Evolutionary conservation across 192 early-diverging fungal species (phyloP).

Genomic region (Coemansia sp.): DNA sequence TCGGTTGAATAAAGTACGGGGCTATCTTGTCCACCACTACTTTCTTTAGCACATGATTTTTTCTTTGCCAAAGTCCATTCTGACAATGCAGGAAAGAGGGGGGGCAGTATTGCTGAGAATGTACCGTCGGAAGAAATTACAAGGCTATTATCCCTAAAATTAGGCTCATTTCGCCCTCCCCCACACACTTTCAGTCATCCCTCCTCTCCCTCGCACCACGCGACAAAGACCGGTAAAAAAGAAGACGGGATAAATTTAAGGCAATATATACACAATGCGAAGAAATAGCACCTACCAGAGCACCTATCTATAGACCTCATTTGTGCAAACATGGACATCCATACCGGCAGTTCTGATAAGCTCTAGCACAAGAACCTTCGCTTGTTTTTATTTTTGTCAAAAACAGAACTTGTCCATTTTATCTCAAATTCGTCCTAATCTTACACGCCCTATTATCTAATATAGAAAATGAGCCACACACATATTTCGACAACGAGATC

Average conservation of each 20-base stretch:
- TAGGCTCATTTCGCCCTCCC: slow-evolving; percentile 1
- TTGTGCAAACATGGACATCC: background rate
- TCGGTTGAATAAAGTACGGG: background rate
- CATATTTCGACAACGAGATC: background rate
- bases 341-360: background rate
- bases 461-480: background rate
- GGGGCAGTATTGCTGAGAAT: background rate
- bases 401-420: background rate
- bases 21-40: background rate
- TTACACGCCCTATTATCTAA: background rate
- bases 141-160: background rate
- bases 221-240: background rate
- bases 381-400: background rate
- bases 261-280: background rate
- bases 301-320: too few relatives aligned
- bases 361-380: background rate
- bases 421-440: background rate
- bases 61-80: background rate
- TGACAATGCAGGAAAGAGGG: background rate
- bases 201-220: background rate
- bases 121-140: background rate
- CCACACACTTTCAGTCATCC: background rate
- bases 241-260: background rate
- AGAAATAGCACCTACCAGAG: background rate
- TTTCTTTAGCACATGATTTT: background rate